Percentiles rank a stretch among this genome's conserved stretches.
Conservation (phyloP, 345 rosid genomes). For the Eucalyptus urophylla region DNA sequence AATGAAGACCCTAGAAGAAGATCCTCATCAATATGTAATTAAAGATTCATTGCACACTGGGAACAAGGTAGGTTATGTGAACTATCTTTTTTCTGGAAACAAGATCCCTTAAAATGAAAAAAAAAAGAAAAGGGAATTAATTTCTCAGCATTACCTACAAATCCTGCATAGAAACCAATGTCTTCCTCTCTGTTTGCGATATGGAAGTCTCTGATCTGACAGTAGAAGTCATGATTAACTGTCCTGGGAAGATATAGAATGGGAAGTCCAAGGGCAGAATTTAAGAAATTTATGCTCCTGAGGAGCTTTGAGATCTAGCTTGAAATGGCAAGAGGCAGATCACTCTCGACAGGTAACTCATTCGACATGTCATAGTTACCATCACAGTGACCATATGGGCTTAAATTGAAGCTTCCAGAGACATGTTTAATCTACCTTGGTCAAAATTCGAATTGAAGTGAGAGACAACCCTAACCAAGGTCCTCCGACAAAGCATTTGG, state of each 20-base stretch:
- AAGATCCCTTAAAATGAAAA: not conserved
- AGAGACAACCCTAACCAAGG: not conserved
- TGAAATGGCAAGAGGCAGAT: not conserved
- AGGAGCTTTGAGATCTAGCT: not conserved
- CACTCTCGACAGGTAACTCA: not conserved
- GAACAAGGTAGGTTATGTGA: not conserved
- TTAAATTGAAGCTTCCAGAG: not conserved
- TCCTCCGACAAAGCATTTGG: not conserved
- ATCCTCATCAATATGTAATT: not conserved
- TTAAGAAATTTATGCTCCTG: not conserved
- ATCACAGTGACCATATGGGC: not conserved
- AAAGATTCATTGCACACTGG: not conserved
- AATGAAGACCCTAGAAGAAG: conserved; percentile 2
- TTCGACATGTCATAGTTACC: not conserved
- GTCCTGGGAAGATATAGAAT: not conserved
- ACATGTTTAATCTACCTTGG: not conserved
- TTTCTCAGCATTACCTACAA: not conserved
- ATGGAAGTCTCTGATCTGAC: conserved; percentile 7
- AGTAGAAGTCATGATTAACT: not conserved
- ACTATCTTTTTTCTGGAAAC: not conserved
- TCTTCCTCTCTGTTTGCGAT: conserved; percentile 9
- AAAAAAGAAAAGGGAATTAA: not conserved
- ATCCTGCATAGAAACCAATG: conserved; percentile 12
- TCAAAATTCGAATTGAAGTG: not conserved
- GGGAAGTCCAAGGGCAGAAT: not conserved